Evolutionary conservation across 345 rosid genomes (phyloP).

Genomic region (Hypericum androsaemum): DNA sequence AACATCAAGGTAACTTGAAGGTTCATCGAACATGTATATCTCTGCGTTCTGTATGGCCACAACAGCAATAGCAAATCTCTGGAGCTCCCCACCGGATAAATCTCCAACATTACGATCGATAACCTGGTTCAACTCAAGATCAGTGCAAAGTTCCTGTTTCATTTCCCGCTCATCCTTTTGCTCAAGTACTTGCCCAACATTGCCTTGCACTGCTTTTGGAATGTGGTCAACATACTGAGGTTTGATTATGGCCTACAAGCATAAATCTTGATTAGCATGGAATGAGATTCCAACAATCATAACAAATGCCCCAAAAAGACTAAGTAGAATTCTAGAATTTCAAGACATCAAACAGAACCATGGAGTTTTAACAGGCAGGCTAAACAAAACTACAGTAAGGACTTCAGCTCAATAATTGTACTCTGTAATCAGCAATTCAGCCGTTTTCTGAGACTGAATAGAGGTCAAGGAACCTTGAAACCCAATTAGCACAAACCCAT

Average conservation of each 20-base stretch:
- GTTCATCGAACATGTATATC: conserved; percentile 98
- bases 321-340: no score
- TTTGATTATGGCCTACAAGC: conserved; percentile 75
- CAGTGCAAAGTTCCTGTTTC: conserved; percentile 68
- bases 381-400: no score
- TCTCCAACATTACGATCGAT: conserved; percentile 85
- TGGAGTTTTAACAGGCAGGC: no score
- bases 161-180: conserved; percentile 77
- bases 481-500: no score
- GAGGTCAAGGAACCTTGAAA: no score
- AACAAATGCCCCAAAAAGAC: no score
- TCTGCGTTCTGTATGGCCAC: conserved; percentile 97
- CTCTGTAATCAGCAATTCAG: no score
- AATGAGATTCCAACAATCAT: no score
- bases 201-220: conserved; percentile 89
- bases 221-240: conserved; percentile 99
- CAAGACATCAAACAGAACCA: no score
- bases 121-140: conserved; percentile 87
- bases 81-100: conserved; percentile 97
- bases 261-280: conserved; percentile 3
- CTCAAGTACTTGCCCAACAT: conserved; percentile 89
- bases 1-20: conserved; percentile 98
- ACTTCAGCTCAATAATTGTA: no score
- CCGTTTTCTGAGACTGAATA: no score
- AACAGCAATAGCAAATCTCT: conserved; percentile 95